phyloP scores from a whole-genome alignment of 2,329 filamentous ascomycete species.

The Nemania abortiva region DNA sequence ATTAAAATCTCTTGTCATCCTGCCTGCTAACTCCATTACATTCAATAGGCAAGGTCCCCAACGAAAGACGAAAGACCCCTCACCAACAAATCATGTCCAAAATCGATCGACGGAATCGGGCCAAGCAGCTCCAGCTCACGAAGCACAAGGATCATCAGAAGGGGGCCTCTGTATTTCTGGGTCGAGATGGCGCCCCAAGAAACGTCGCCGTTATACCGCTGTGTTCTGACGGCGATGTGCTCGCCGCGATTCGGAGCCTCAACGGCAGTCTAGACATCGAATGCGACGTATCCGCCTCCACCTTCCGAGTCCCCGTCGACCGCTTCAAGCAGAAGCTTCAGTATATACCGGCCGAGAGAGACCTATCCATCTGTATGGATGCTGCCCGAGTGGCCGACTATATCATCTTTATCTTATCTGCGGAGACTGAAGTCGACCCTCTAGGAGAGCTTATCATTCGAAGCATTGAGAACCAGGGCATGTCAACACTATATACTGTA shows the following conservation, averaged over 20 bases:
- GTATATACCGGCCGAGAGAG: slow-evolving; percentile 80
- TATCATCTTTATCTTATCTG: slow-evolving; percentile 86
- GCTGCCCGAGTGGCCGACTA: slow-evolving; percentile 91
- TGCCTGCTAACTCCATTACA: not conserved
- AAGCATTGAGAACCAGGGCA: slow-evolving; percentile 90
- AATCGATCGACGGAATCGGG: slow-evolving; percentile 93
- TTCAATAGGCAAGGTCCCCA: slow-evolving; percentile 77
- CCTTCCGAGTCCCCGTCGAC: slow-evolving; percentile 78
- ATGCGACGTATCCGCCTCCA: slow-evolving; percentile 69
- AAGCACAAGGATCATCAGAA: slow-evolving; percentile 88
- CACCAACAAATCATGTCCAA: slow-evolving; percentile 99
- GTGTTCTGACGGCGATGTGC: slow-evolving; percentile 76
- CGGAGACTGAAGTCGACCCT: slow-evolving; percentile 84
- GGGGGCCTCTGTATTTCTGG: slow-evolving; percentile 84
- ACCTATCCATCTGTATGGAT: slow-evolving; percentile 83
- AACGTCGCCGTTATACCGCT: slow-evolving; percentile 91
- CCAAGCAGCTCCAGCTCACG: slow-evolving; percentile 85
- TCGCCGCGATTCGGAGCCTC: slow-evolving; percentile 75
- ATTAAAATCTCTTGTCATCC: not conserved
- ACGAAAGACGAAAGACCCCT: slow-evolving; percentile 88
- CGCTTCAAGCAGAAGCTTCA: slow-evolving; percentile 95
- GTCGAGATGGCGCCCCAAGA: slow-evolving; percentile 85
- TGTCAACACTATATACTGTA: slow-evolving; percentile 90
- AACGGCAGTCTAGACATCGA: slow-evolving; percentile 86
- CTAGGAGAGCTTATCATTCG: slow-evolving; percentile 87